A percentile compares a stretch with the other conserved stretches of the same genome.
Evolutionary conservation across 495 filamentous ascomycete species (phyloP).

Genomic region (Talaromyces thailandensis): DNA sequence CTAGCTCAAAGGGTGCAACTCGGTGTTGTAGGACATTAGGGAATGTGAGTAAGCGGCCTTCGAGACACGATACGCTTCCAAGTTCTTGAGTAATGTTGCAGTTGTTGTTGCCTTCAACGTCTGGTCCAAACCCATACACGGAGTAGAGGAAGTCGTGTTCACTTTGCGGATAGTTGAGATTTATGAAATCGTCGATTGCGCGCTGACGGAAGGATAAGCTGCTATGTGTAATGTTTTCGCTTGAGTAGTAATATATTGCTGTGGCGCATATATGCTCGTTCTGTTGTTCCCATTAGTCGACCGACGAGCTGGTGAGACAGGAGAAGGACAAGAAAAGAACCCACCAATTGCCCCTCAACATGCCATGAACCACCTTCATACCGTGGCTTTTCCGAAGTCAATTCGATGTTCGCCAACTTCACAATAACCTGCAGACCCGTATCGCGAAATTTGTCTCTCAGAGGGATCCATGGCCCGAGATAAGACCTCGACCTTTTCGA

Average conservation of each 20-base stretch:
- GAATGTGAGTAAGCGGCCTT: constrained; percentile 25
- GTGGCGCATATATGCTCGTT: constrained; percentile 52
- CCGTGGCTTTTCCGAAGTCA: constrained; percentile 47
- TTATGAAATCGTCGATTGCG: neutral
- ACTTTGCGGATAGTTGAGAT: constrained; percentile 17
- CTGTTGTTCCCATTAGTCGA: constrained; percentile 1
- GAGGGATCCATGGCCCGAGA: constrained; percentile 10
- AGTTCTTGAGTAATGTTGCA: constrained; percentile 20
- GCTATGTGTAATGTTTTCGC: constrained; percentile 49
- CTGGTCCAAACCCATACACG: constrained; percentile 19
- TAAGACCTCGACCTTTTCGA: neutral
- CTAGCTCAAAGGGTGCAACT: constrained; percentile 28
- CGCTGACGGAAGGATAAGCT: constrained; percentile 42
- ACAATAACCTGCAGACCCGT: constrained; percentile 51
- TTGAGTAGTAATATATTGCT: constrained; percentile 54
- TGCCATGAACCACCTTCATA: constrained; percentile 44
- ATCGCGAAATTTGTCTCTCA: constrained; percentile 17
- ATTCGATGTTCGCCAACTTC: constrained; percentile 52
- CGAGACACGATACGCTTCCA: constrained; percentile 21
- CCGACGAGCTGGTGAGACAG: too few species aligned
- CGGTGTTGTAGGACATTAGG: constrained; percentile 39
- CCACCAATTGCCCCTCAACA: constrained; percentile 41
- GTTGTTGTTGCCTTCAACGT: neutral
- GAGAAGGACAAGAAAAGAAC: constrained; percentile 1
- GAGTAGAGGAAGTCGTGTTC: constrained; percentile 19